phyloP scores from a whole-genome alignment of 441 rosid species.

The Gossypium davidsonii region DNA sequence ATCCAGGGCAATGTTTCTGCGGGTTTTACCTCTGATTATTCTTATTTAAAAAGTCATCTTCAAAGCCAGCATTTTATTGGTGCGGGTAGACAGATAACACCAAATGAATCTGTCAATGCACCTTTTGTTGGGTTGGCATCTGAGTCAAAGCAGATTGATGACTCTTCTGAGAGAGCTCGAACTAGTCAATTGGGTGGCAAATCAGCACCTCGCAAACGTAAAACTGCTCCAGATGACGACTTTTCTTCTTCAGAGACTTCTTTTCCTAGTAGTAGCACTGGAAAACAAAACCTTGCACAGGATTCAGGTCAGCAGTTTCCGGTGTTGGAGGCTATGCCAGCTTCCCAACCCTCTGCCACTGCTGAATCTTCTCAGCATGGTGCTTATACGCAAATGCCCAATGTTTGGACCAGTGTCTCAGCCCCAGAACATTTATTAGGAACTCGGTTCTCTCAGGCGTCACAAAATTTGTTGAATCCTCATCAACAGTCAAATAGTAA shows the following conservation, averaged over 20 bases:
- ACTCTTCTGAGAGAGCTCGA: constrained; percentile 38
- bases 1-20: constrained; percentile 26
- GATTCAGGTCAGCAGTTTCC: constrained; percentile 40
- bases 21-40: constrained; percentile 34
- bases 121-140: constrained; percentile 34
- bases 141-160: constrained; percentile 33
- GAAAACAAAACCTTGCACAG: constrained; percentile 26
- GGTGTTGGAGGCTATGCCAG: constrained; percentile 37
- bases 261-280: constrained; percentile 14
- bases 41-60: constrained; percentile 35
- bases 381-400: constrained; percentile 30
- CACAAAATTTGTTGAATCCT: constrained; percentile 29
- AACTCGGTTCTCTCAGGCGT: constrained; percentile 26
- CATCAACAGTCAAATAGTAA: constrained; percentile 29
- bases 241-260: constrained; percentile 28
- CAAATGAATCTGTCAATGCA: constrained; percentile 25
- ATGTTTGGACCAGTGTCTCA: constrained; percentile 35
- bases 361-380: constrained; percentile 35
- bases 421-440: constrained; percentile 32
- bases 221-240: constrained; percentile 18
- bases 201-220: constrained; percentile 19
- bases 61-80: constrained; percentile 30
- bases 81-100: constrained; percentile 29
- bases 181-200: constrained; percentile 27
- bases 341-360: constrained; percentile 29